Evolutionary conservation across 164 flowering plant species (phyloP).

Genomic region (Magnolia kwangsiensis): DNA sequence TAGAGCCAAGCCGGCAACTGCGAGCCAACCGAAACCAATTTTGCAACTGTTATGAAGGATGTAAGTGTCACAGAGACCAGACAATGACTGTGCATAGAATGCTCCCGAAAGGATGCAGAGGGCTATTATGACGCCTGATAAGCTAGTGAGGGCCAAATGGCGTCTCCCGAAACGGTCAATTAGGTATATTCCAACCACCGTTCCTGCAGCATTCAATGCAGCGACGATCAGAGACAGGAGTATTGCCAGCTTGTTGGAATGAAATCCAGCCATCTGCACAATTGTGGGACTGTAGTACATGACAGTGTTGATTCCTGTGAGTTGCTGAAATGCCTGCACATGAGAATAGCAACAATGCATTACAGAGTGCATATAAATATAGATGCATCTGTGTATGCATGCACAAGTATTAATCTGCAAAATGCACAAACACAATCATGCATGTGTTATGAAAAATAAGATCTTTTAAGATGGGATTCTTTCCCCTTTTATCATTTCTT

Average conservation of each 20-base stretch:
- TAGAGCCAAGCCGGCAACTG: constrained; percentile 72
- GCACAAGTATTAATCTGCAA: neutral
- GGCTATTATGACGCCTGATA: constrained; percentile 65
- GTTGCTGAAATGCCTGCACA: constrained; percentile 93
- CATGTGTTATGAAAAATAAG: too few relatives aligned
- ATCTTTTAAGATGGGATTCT: too few relatives aligned
- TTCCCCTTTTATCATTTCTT: neutral
- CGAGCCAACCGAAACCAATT: constrained; percentile 50
- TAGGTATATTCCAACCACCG: constrained; percentile 75
- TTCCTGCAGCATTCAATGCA: constrained; percentile 77
- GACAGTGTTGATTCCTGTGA: constrained; percentile 93
- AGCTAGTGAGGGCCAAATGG: constrained; percentile 64
- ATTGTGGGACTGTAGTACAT: constrained; percentile 99
- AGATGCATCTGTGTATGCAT: neutral
- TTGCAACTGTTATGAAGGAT: constrained; percentile 11
- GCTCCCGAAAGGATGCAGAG: constrained; percentile 60
- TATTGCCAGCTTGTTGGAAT: constrained; percentile 76
- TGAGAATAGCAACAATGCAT: neutral
- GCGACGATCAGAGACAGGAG: constrained; percentile 82
- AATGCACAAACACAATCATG: too few relatives aligned
- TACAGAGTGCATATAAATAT: neutral
- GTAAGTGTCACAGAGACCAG: constrained; percentile 18
- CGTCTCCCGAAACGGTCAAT: constrained; percentile 80
- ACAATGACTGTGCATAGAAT: constrained; percentile 42
- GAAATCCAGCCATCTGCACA: constrained; percentile 97